Base-by-base conservation (phyloP, 371 early-diverging fungal genomes). In the Homolaphlyctis polyrhiza region DNA sequence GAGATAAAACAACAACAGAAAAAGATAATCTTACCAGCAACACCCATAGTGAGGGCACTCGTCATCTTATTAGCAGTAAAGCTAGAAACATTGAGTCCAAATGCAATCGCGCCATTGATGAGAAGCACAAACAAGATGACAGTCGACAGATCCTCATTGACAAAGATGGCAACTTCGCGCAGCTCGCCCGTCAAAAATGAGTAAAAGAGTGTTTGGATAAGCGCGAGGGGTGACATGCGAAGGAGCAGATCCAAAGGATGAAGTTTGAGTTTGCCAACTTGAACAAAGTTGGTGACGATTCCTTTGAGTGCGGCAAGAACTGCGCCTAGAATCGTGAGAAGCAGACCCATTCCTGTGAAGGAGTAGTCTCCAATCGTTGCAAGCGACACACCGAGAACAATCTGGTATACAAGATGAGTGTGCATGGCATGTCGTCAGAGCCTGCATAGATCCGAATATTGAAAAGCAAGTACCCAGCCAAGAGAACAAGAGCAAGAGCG, bases 51-150 rank as follows among this genome's bases (percentile, higher is more conserved):
- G 61, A 94, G 73, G 4, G 93, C 90, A 47, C 87, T 83, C 23
- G 92, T 90, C 69, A 87, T 87, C 70, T 88, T 88, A 75, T 89
- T 92, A 33, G 93, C 92, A 0, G 88, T 87, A 66, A 94, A 93
- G 50, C 88, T 87, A 36, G 88, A 88, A 32, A 86, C 77, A 75
- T 93, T 92, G 64, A 93, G 76, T 65, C 79, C 81, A 73, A 95
- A 93, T 1, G 95, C 95, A 61, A 93, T 78, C 16, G 85, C 65
- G 28, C 92, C 92, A 64, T 95, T 93, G 55, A 87, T 63, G 6
- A 81, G 54, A 30, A 95, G 76, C 14, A 83, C 88, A 54, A 74
- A 36, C 13, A 76, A 69, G 51, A 91, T 59, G 0, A 61, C 68
- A 14, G 35, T 55, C 6, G 77, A 81, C 74, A 84, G 79, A 43